Conservation (phyloP, 805 yeast species). For the Cyberlindnera petersonii region DNA sequence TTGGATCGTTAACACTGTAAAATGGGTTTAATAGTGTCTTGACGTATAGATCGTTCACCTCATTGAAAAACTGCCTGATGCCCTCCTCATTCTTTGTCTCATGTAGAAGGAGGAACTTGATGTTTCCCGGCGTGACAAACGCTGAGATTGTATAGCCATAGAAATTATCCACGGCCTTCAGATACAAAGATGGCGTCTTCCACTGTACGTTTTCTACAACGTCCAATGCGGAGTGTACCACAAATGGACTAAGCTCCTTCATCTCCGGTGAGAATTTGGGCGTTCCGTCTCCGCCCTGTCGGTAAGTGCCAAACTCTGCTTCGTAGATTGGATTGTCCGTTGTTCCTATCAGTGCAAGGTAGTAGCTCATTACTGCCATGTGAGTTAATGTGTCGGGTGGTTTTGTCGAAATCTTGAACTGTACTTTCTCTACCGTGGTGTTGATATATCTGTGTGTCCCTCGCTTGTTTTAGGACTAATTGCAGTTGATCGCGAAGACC, state of each 20-base stretch:
- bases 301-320: conserved; percentile 74
- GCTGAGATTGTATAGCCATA: conserved; percentile 82
- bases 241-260: conserved; percentile 80
- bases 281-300: conserved; percentile 61
- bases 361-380: conserved; percentile 59
- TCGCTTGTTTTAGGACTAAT: background rate
- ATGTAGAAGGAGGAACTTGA: conserved; percentile 72
- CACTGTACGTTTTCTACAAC: conserved; percentile 89
- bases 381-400: background rate
- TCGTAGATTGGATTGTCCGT: conserved; percentile 85
- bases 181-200: conserved; percentile 58
- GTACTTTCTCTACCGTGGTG: background rate
- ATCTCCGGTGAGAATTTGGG: conserved; percentile 58
- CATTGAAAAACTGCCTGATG: conserved; percentile 78
- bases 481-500: background rate
- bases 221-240: conserved; percentile 84
- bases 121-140: conserved; percentile 82
- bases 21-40: conserved; percentile 86
- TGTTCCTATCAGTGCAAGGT: conserved; percentile 84
- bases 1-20: conserved; percentile 70
- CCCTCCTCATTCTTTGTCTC: conserved; percentile 60
- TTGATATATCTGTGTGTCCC: background rate
- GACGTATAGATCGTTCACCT: conserved; percentile 82
- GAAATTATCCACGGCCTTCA: conserved; percentile 80
- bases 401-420: no score